Evolutionary conservation across 2,329 filamentous ascomycete species (phyloP), one percentile per base, ranked within the genome.

Genomic region (Alternaria consortialis): DNA sequence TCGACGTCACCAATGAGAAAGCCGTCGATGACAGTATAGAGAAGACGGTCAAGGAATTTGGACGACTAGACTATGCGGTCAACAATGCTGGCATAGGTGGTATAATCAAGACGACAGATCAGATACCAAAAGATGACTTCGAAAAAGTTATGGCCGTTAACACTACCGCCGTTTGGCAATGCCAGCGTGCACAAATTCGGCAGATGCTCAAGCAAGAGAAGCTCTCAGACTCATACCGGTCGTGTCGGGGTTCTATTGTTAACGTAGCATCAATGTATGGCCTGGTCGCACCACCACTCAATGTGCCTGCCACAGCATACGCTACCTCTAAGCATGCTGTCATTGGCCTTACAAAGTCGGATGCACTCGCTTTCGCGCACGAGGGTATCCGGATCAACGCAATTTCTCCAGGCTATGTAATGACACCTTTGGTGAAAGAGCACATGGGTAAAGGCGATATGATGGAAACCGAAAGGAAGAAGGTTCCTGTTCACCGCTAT

Each of bases 351-450:
- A 87, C 84, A 8, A 83, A 80, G 68, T 81, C 81, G 2, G 86
- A 88, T 63, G 86, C 83, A 2, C 81, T 83, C 50, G 79, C 80
- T 1, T 88, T 88, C 74, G 84, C 82, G 1, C 68, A 78, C 4
- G 69, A 79, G 50, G 82, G 81, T 4, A 86, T 88, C 58, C 83
- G 86, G 50, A 85, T 89, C 72, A 89, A 89, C 67, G 85, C 85
- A 3, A 83, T 88, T n/a, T 87, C 86, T 56, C 86, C 86, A 0
- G 79, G 81, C 9, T 85, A 82, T 63, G 77, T 84, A 34, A 70
- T 75, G 44, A 84, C 82, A 2, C 80, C 82, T 1, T 64, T 84
- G 4, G 59, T 80, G 0, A 31, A 60, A 9, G 56, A 58, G 27
- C 72, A 71, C 56, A 71, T 72, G 43, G 56, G 50, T 23, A 44